phyloP scores from a whole-genome alignment of 805 yeast genomes.

The Nadsonia fulvescens region DNA sequence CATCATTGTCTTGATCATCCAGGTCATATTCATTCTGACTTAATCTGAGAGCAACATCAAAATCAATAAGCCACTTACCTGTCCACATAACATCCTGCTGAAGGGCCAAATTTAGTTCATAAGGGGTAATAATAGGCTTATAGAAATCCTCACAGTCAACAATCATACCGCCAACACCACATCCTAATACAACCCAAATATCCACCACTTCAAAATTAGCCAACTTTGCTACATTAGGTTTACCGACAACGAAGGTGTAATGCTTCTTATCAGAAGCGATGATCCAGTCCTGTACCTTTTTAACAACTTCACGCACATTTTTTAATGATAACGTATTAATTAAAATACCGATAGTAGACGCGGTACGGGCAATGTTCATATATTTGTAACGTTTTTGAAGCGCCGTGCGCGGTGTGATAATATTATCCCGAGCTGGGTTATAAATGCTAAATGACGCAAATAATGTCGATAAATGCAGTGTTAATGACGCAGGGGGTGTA shows the following conservation, averaged over 20 bases:
- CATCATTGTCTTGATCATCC: conserved; percentile 10
- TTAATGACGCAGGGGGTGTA: conserved; percentile 58
- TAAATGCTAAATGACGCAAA: conserved; percentile 36
- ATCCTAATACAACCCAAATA: conserved; percentile 86
- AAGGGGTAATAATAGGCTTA: conserved; percentile 88
- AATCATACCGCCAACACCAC: conserved; percentile 85
- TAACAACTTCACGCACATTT: conserved; percentile 52
- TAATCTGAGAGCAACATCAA: conserved; percentile 27
- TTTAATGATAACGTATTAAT: conserved; percentile 76
- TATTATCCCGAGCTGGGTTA: conserved; percentile 22
- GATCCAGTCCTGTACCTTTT: conserved; percentile 41
- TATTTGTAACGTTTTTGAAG: conserved; percentile 67
- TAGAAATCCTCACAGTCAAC: conserved; percentile 61
- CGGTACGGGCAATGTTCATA: conserved; percentile 78
- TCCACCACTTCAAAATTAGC: conserved; percentile 94
- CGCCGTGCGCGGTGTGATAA: conserved; percentile 41
- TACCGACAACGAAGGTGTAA: conserved; percentile 89
- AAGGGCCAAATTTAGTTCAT: conserved; percentile 70
- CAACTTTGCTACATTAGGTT: conserved; percentile 90
- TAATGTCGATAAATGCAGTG: conserved; percentile 56
- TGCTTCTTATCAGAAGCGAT: conserved; percentile 72
- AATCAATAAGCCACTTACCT: conserved; percentile 82
- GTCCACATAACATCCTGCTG: conserved; percentile 70
- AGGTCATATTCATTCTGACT: conserved; percentile 16
- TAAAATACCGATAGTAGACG: conserved; percentile 80